Base-by-base conservation (phyloP, 192 early-diverging fungal genomes). In the Coemansia sp. region DNA sequence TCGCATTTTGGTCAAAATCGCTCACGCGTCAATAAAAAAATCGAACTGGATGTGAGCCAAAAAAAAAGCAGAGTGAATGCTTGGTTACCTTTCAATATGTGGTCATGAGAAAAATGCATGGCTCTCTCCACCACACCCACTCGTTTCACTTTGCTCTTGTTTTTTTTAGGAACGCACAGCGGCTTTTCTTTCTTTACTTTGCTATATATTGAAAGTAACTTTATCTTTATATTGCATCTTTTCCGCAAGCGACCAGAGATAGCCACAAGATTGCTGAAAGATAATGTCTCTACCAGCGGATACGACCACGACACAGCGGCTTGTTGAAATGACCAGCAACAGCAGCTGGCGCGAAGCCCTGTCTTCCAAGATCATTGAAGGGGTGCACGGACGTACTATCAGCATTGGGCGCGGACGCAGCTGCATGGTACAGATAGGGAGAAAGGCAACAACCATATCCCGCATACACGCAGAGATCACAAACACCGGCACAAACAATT, bases 401-500 rank as follows among this genome's bases (percentile, higher is more conserved):
- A 72, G 70, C 23, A 75, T 84, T 32, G 81, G 81, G 41, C 81
- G 81, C 54, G 72, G 77, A 72, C 72, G 70, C 68, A 50, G 47
- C 13, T 71, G 77, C 54, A 70, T 64, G 76, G 67, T 79, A 6
- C 76, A 74, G 44, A 76, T 84, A 9, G 76, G 76, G 32, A 57
- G 70, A 45, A 65, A 64, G 41, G 54, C 77, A 48, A 78, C 76
- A 44, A 72, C 73, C 4, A 72, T 84, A 58, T 84, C 81, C 56
- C 76, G 81, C 54, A 56, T 43, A 32, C 81, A 84, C 60, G 81
- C 81, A 1, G 56, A 67, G 40, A 79, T 84, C 48, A 50, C n/a
- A 3, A 47, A 69, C 44, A 47, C 41, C 4, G 59, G 61, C n/a
- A 38, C 26, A 23, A 60, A 60, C 13, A 64, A 43, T n/a, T 85